These are phyloP conservation scores for Nakataea oryzae DNA, from an alignment of 2,329 filamentous ascomycete genomes.

Conservation along the genomic window DNA sequence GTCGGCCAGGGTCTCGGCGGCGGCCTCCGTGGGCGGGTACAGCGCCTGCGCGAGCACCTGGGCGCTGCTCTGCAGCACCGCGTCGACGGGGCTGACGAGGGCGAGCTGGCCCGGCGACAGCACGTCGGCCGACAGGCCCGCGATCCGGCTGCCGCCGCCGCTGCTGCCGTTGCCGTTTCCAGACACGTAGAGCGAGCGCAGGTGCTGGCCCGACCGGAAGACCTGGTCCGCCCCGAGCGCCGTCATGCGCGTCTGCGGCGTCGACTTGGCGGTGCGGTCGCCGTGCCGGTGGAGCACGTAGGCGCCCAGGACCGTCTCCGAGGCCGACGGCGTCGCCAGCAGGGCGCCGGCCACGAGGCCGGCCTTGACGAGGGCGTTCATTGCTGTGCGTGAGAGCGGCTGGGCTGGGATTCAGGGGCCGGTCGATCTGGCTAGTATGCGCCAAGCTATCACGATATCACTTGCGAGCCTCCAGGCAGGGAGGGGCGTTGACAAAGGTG, in stretches of 20 bases:
- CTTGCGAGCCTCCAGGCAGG: no score
- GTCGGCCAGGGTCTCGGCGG: slow-evolving; percentile 58
- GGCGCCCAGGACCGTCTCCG: slow-evolving; percentile 66
- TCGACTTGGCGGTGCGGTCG: slow-evolving; percentile 72
- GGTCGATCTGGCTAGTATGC: background rate
- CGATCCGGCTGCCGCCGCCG: slow-evolving; percentile 51
- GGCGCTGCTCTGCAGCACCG: slow-evolving; percentile 72
- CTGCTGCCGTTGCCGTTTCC: slow-evolving; percentile 42
- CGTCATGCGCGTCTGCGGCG: slow-evolving; percentile 62
- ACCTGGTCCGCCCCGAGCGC: slow-evolving; percentile 70
- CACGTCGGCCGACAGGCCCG: slow-evolving; percentile 53
- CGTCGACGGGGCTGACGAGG: slow-evolving; percentile 62
- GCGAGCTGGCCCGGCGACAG: slow-evolving; percentile 62
- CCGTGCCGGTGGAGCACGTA: slow-evolving; percentile 89
- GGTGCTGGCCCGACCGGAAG: slow-evolving; percentile 63
- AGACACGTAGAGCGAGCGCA: slow-evolving; percentile 64
- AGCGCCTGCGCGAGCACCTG: slow-evolving; percentile 74
- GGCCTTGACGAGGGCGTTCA: background rate
- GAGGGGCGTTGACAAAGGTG: no score
- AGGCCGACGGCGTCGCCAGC: slow-evolving; percentile 8
- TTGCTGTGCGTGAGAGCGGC: background rate
- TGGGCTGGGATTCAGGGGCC: background rate
- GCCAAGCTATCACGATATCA: background rate
- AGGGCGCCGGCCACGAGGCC: slow-evolving; percentile 5
- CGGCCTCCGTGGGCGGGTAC: slow-evolving; percentile 63